A percentile compares a stretch with the other conserved stretches of the same genome.
Conservation (phyloP, 208 protist species). For the Leishmania major region DNA sequence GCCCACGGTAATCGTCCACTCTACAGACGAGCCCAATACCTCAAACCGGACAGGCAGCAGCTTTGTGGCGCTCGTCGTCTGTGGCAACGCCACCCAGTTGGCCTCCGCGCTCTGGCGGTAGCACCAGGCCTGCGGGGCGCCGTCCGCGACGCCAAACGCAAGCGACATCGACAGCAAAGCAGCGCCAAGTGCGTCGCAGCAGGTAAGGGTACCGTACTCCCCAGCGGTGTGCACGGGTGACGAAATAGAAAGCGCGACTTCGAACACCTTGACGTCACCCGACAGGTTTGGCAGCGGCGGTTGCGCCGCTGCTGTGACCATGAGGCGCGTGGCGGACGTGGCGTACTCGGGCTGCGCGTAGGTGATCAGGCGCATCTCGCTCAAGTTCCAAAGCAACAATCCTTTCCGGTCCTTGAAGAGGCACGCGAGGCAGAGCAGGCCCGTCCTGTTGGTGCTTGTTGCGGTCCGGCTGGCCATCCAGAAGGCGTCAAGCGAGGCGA, state of each 20-base stretch:
- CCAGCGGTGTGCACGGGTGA: conserved; percentile 27
- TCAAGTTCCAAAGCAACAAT: conserved; percentile 77
- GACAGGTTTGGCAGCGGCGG: conserved; percentile 57
- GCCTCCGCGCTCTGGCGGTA: conserved; percentile 40
- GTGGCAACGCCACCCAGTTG: conserved; percentile 35
- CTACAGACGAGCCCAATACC: conserved; percentile 25
- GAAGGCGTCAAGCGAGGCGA: conserved; percentile 62
- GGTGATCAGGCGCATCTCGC: conserved; percentile 62
- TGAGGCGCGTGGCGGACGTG: conserved; percentile 37
- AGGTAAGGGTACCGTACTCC: conserved; percentile 54
- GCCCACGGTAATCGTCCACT: conserved; percentile 33
- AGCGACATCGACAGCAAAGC: conserved; percentile 41
- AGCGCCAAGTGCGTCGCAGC: conserved; percentile 49
- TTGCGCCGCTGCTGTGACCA: conserved; percentile 41
- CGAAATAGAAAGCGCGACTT: conserved; percentile 31
- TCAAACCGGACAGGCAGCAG: conserved; percentile 28
- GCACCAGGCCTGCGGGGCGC: conserved; percentile 38
- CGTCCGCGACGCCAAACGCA: conserved; percentile 50
- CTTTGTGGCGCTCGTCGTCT: conserved; percentile 20
- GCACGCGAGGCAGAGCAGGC: conserved; percentile 53
- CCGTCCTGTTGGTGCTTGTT: conserved; percentile 19
- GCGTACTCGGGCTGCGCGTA: conserved; percentile 49
- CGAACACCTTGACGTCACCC: conserved; percentile 54
- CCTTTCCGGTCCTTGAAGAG: conserved; percentile 66
- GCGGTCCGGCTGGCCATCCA: conserved; percentile 47